Base-by-base conservation (phyloP, 2,329 filamentous ascomycete species). In the Penicillium brasilianum region DNA sequence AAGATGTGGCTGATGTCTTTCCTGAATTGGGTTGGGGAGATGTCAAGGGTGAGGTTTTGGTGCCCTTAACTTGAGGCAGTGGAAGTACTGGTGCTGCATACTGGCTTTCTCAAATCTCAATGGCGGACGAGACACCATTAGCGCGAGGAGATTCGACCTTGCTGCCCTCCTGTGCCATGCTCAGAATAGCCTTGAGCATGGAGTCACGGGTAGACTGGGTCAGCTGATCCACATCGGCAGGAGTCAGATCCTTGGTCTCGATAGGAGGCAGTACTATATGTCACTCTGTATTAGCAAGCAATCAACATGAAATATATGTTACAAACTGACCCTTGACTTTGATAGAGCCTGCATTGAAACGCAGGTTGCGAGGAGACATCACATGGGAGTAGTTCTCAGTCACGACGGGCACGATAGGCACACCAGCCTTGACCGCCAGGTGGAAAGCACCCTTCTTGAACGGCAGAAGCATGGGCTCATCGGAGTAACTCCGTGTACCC, bases 361-460 rank as follows among this genome's bases (percentile, higher is more conserved):
- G 81, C 68, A 86, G 74, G 48, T 82, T 81, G 78, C 88, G 88
- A 68, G 88, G 77, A 70, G 87, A 87, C 65, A 93, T 78, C 36
- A 93, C 74, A 73, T 92, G 86, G 69, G 88, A 88, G 77, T 94
- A 94, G 78, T 93, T 93, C 74, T 90, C 90, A 32, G 87, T 86
- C 50, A 93, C 89, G 37, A 96, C 85, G 0, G 95, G 95, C 3
- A 99, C 89, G 70, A 99, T 91, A 28, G 93, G 93, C 6, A 97
- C 95, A 67, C 92, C 90, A 2, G 94, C 94, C 82, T 98, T 91
- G 20, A 99, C 87, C 49, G 95, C 95, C 36, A 99, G 85, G 77
- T 99, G 94, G 79, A 99, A 99, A 50, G 94, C 95, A 61, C 95
- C 95, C 83, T 99, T 99, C 82, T 99, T 99, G 84, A 98, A 99